Percentiles rank a stretch among this genome's conserved stretches.
Conservation (phyloP, 345 rosid species). For the Nephelium lappaceum region DNA sequence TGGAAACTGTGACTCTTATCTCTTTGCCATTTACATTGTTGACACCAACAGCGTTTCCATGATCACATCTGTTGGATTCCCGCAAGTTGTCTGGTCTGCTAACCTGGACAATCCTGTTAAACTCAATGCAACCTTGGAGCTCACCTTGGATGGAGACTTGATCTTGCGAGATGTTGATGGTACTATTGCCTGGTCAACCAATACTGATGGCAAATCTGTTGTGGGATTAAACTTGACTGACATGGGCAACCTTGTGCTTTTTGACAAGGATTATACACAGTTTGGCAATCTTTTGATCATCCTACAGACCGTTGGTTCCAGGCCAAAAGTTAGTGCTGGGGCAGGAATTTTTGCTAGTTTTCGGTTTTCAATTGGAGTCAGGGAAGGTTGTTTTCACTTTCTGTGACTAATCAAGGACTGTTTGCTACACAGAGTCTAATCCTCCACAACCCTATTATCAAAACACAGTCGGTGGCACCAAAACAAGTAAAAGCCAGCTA, state of each 20-base stretch:
- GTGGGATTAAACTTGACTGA: constrained; percentile 23
- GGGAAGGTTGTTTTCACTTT: constrained; percentile 24
- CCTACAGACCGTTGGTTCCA: constrained; percentile 25
- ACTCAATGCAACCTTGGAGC: constrained; percentile 22
- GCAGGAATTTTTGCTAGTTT: neutral
- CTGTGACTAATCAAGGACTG: constrained; percentile 18
- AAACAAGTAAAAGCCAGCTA: constrained; percentile 14
- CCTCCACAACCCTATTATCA: constrained; percentile 13
- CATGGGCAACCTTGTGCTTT: constrained; percentile 27
- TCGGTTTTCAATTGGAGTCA: neutral
- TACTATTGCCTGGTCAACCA: constrained; percentile 21
- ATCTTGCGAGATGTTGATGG: constrained; percentile 25
- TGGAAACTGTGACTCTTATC: constrained; percentile 10
- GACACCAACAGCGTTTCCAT: neutral
- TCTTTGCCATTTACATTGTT: constrained; percentile 29
- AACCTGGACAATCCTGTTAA: constrained; percentile 24
- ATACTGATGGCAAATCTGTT: constrained; percentile 23
- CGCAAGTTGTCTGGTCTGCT: constrained; percentile 25
- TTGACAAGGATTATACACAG: constrained; percentile 15
- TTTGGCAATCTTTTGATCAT: constrained; percentile 33
- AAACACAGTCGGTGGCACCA: neutral
- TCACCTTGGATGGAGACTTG: constrained; percentile 24
- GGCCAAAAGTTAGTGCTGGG: constrained; percentile 12
- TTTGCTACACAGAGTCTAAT: constrained; percentile 25
- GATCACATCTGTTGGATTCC: constrained; percentile 16